Evolutionary conservation across 306 rosid genomes (phyloP).

Genomic region (Chamaecrista fasciculata): DNA sequence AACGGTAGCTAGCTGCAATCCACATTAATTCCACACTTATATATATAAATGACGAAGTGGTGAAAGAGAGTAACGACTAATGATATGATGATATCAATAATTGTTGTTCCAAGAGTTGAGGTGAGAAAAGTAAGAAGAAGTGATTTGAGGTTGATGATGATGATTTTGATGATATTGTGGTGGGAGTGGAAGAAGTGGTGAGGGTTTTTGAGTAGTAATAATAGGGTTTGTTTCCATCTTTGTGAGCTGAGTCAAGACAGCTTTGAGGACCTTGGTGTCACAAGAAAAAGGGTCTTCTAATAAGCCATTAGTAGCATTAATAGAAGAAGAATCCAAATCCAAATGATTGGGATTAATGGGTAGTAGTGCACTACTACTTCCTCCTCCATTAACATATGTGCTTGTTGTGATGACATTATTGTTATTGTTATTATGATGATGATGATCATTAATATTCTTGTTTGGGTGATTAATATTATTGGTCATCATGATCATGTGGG

Average conservation of each 20-base stretch:
- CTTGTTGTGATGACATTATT: not conserved
- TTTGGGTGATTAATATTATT: conserved; percentile 44
- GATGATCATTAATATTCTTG: not conserved
- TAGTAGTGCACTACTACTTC: not conserved
- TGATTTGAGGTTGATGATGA: too few species aligned
- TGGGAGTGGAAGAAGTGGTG: too few species aligned
- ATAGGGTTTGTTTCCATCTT: conserved; percentile 49
- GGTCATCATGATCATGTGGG: conserved; percentile 24
- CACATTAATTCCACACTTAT: too few species aligned
- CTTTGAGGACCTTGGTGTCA: conserved; percentile 53
- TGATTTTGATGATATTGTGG: too few species aligned
- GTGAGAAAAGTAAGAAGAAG: conserved; percentile 43
- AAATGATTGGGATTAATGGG: too few species aligned
- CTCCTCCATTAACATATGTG: conserved; percentile 38
- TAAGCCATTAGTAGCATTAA: not conserved
- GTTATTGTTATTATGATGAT: too few species aligned
- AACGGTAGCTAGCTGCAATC: too few species aligned
- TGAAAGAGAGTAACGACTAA: too few species aligned
- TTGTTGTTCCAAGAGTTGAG: conserved; percentile 56
- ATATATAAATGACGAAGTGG: too few species aligned
- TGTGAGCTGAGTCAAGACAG: conserved; percentile 57
- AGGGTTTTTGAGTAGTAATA: conserved; percentile 38
- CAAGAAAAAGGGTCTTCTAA: conserved; percentile 44
- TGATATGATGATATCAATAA: too few species aligned
- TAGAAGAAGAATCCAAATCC: conserved; percentile 25